phyloP scores from a whole-genome alignment of 176 grass and related monocot genomes.

The Zea luxurians region DNA sequence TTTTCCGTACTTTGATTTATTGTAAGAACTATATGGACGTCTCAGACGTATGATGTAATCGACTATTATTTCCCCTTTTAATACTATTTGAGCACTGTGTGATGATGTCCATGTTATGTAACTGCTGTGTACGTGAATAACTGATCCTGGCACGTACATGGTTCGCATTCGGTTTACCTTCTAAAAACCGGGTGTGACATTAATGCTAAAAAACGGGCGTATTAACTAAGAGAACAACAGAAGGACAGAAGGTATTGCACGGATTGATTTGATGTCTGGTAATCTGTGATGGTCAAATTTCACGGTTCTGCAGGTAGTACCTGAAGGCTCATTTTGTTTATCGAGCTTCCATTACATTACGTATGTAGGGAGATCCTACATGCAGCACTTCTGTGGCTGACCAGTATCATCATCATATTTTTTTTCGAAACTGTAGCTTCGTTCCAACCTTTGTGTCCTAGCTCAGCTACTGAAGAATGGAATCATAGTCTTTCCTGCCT shows the following conservation, averaged over 20 bases:
- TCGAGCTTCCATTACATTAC: conserved; percentile 38
- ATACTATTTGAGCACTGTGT: too few relatives aligned
- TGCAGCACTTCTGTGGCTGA: conserved; percentile 18
- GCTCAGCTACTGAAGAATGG: conserved; percentile 52
- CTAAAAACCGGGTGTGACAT: too few relatives aligned
- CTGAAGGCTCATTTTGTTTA: conserved; percentile 61
- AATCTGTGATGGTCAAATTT: conserved; percentile 17
- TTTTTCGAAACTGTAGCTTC: conserved; percentile 49
- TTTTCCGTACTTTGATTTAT: too few relatives aligned
- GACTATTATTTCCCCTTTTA: too few relatives aligned
- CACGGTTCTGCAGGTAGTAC: conserved; percentile 58
- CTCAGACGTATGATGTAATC: too few relatives aligned
- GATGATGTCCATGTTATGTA: too few relatives aligned
- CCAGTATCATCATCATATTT: conserved; percentile 45
- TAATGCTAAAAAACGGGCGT: conserved; percentile 50
- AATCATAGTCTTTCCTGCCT: conserved; percentile 41
- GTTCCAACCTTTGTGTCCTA: conserved; percentile 41
- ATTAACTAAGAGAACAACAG: conserved; percentile 17
- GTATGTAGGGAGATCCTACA: conserved; percentile 41
- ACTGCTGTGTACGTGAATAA: too few relatives aligned
- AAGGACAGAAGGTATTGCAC: not conserved
- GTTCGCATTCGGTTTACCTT: too few relatives aligned
- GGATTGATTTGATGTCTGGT: conserved; percentile 61
- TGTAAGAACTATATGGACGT: too few relatives aligned
- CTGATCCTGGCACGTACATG: too few relatives aligned